Conservation (phyloP, 352 stramenopile genomes). For the Phytophthora melonis region DNA sequence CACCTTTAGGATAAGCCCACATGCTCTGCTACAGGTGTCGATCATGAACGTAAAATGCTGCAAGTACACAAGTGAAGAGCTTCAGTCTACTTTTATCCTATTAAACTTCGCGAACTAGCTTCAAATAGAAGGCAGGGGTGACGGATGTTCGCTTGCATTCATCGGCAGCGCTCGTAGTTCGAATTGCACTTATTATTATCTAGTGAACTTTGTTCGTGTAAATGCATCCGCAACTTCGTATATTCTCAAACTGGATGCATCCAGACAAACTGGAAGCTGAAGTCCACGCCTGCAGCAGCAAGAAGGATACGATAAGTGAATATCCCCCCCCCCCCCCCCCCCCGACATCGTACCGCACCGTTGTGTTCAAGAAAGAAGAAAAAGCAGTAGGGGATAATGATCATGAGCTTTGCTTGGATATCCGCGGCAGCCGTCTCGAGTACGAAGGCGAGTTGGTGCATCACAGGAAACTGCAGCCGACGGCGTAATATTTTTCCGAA, state of each 20-base stretch:
- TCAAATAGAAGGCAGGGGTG: no score
- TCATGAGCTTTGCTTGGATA: slow-evolving; percentile 35
- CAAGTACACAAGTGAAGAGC: no score
- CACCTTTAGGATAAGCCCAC: no score
- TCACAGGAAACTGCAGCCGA: slow-evolving; percentile 21
- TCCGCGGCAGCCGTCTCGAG: slow-evolving; percentile 32
- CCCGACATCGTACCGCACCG: slow-evolving; percentile 17
- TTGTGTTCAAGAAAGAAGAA: slow-evolving; percentile 44
- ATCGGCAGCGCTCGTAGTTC: no score
- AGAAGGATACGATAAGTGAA: background rate
- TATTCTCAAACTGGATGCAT: background rate
- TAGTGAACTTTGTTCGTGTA: no score
- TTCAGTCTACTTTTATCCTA: no score
- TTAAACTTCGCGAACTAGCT: no score
- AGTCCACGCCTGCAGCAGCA: slow-evolving; percentile 25
- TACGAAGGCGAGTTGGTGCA: slow-evolving; percentile 41
- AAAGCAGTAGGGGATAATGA: slow-evolving; percentile 38
- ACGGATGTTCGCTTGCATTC: no score
- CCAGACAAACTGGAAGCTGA: slow-evolving; percentile 30
- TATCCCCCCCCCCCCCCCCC: background rate
- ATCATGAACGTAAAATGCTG: no score
- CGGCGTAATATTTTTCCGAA: slow-evolving; percentile 26
- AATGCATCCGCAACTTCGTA: background rate
- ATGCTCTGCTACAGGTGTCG: no score
- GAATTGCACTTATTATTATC: no score